These are phyloP conservation scores for Wickerhamiella alocasiicola DNA, from an alignment of 805 yeast species.

Conservation along the genomic window DNA sequence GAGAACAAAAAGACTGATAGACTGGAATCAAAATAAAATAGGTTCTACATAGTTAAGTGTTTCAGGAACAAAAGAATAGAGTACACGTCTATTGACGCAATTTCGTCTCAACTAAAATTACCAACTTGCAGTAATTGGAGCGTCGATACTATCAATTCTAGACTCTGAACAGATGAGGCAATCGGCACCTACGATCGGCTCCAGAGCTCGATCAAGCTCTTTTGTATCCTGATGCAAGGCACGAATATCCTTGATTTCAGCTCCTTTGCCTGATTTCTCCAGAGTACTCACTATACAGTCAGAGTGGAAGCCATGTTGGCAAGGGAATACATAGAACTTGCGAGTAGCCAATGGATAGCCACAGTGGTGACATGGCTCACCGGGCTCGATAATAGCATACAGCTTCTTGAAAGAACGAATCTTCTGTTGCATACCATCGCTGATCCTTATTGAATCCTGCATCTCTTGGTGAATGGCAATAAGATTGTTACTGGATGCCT, in stretches of 20 bases:
- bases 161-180: constrained; percentile 71
- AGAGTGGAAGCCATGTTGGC: constrained; percentile 79
- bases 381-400: constrained; percentile 63
- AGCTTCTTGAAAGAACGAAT: constrained; percentile 39
- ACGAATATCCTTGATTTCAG: not conserved
- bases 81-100: too few species aligned
- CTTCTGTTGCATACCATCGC: constrained; percentile 45
- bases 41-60: too few species aligned
- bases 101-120: not conserved
- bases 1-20: too few species aligned
- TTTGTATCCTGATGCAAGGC: constrained; percentile 1
- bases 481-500: constrained; percentile 55
- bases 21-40: too few species aligned
- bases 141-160: constrained; percentile 57
- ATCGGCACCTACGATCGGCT: constrained; percentile 45
- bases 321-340: constrained; percentile 72
- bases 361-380: constrained; percentile 70
- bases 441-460: constrained; percentile 54
- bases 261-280: constrained; percentile 25
- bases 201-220: constrained; percentile 29
- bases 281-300: constrained; percentile 67
- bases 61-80: too few species aligned
- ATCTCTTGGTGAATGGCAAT: constrained; percentile 58
- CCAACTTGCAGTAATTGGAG: constrained; percentile 31
- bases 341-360: constrained; percentile 54